Evolutionary conservation across 495 filamentous ascomycete genomes (phyloP).

Genomic region (Lindgomyces ingoldianus): DNA sequence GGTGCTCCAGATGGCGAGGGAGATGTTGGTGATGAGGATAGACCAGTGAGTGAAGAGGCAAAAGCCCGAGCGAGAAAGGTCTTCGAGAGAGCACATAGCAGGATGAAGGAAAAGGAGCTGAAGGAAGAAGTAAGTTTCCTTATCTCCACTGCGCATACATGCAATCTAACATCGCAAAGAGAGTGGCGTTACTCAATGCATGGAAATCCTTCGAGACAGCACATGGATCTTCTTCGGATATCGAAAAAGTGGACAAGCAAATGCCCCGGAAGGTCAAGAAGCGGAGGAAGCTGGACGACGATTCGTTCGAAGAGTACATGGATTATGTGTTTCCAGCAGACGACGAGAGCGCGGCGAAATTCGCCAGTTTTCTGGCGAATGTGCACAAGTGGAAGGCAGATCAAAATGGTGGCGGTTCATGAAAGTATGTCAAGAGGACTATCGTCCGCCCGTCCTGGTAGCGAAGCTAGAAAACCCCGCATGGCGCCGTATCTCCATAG

Average conservation of each 20-base stretch:
- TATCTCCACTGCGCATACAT: neutral
- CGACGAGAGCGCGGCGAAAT: constrained; percentile 80
- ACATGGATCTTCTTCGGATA: constrained; percentile 74
- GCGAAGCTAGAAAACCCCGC: constrained; percentile 1
- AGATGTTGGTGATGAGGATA: constrained; percentile 60
- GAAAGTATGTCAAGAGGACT: neutral
- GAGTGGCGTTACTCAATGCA: constrained; percentile 79
- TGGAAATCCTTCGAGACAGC: constrained; percentile 90
- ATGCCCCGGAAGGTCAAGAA: constrained; percentile 95
- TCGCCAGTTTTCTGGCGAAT: constrained; percentile 79
- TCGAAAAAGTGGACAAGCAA: constrained; percentile 83
- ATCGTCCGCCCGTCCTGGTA: neutral
- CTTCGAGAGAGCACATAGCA: constrained; percentile 83
- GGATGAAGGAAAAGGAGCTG: constrained; percentile 88
- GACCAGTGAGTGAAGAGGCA: constrained; percentile 76
- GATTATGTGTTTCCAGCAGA: constrained; percentile 98
- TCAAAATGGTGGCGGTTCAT: constrained; percentile 35
- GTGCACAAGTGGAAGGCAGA: constrained; percentile 88
- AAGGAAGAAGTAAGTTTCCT: constrained; percentile 71
- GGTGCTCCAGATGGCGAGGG: constrained; percentile 71
- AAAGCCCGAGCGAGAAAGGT: constrained; percentile 78
- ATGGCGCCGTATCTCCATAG: neutral
- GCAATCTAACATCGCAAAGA: neutral
- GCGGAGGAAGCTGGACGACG: constrained; percentile 89
- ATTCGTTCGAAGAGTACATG: constrained; percentile 94